Evolutionary conservation across 1,139 yeast genomes (phyloP), one percentile per base, ranked within the genome.

Genomic region (Hemisphaericaspora subhashii): DNA sequence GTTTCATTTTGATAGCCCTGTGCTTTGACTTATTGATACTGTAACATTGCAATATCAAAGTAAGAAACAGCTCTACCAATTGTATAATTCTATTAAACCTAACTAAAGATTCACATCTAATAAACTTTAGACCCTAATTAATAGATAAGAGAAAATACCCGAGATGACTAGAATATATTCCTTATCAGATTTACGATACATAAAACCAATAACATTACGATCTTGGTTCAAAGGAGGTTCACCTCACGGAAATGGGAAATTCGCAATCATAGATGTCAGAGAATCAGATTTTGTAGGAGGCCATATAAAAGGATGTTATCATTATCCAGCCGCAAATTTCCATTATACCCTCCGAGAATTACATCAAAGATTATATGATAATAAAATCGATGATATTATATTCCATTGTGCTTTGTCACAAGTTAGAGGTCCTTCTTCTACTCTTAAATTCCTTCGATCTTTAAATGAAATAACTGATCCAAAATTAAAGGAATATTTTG

Each of bases 351-450:
- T 79, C 29, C 68, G 74, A 2, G 66, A 72, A 16, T 64, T 84
- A 15, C 60, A 70, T 21, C 48, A 62, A 12, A 49, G 62, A 16
- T 53, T 79, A 11, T 41, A 50, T 17, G 58, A 59, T 4, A 55
- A 62, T 8, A 56, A 60, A 5, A 59, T 67, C 10, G 67, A 73
- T 38, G 77, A 77, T 42, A 81, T 89, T 0, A 84, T 92, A 1
- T 90, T 92, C 65, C 96, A 90, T 58, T 92, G 98, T 62, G 90
- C 89, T 28, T 70, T 86, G 32, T 83, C 94, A 3, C 97, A 90
- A 60, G 94, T 83, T 43, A 68, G 98, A 35, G 98, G 98, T 0
- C 98, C 98, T 0, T 69, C 86, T 7, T 77, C 95, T 3, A 89
- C 97, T 0, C 66, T 82, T 57, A 72, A 72, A 51, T 86, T 85